Conservation (phyloP, 2,329 filamentous ascomycete genomes). For the Leptosphaerulina australis region DNA sequence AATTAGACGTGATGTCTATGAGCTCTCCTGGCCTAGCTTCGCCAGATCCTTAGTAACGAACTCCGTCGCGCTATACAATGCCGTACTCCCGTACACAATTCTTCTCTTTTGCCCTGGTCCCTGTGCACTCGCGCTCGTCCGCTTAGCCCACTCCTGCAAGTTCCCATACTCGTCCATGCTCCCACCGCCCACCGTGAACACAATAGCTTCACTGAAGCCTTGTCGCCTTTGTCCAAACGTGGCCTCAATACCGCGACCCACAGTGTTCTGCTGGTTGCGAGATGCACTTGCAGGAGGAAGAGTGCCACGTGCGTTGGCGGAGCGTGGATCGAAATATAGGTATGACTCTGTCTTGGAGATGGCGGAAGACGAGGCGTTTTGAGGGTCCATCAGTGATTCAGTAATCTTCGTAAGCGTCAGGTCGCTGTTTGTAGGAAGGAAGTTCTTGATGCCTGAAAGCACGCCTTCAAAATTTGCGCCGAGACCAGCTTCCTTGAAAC, state of each 20-base stretch:
- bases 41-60: conserved; percentile 65
- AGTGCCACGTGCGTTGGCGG: conserved; percentile 88
- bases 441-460: conserved; percentile 96
- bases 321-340: conserved; percentile 94
- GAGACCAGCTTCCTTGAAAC: conserved; percentile 89
- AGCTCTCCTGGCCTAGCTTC: conserved; percentile 60
- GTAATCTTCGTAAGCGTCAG: conserved; percentile 97
- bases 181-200: conserved; percentile 91
- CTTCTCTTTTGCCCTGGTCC: conserved; percentile 69
- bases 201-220: conserved; percentile 86
- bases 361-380: conserved; percentile 84
- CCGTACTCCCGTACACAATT: conserved; percentile 94
- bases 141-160: conserved; percentile 90
- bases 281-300: conserved; percentile 78
- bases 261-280: conserved; percentile 49
- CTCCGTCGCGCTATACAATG: conserved; percentile 66
- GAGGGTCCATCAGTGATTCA: conserved; percentile 96
- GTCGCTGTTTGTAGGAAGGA: conserved; percentile 94
- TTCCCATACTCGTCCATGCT: conserved; percentile 99
- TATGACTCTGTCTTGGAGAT: conserved; percentile 97
- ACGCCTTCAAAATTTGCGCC: conserved; percentile 89
- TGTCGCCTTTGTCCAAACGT: conserved; percentile 91
- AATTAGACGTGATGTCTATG: conserved; percentile 19
- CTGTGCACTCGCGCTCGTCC: conserved; percentile 66
- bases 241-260: conserved; percentile 69